Evolutionary conservation across 2,329 filamentous ascomycete species (phyloP), one percentile per base, ranked within the genome.

Genomic region (Lachnellula arida): DNA sequence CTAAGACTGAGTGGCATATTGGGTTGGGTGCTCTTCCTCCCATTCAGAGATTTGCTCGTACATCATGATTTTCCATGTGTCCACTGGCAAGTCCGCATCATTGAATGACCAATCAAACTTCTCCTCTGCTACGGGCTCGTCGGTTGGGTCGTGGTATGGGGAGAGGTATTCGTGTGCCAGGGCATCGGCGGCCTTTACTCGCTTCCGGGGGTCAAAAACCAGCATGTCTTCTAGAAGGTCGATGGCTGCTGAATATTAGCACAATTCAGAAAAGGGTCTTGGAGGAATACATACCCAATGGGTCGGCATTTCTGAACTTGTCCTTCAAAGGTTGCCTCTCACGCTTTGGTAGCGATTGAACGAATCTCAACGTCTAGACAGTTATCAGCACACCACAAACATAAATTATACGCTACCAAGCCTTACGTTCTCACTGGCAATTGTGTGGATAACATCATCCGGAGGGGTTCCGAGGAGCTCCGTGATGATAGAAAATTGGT

Each of bases 61-160:
- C 94, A 99, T 99, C 94, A 97, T 99, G 72, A 99, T 97, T 79
- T 99, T 99, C 94, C 94, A 99, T n/a, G 92, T 96, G 71, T 99
- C 94, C 50, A 97, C 92, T 0, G 94, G 93, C 55, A 99, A 78
- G 71, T 99, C 94, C 48, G 93, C 94, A 67, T 99, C 94, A 73
- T 97, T 97, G 77, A 99, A 99, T 53, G 92, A 97, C 94, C 94
- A 99, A 72, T 99, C 94, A 68, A 99, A 99, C 77, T 96, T 97
- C 78, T 97, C 92, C 59, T 96, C 90, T 22, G 94, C 90, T 15
- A 91, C 86, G 1, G 94, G 94, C 78, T 99, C 94, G 69, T 99
- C 94, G 46, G 89, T 94, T 8, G 94, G 92, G 71, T 99, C 94
- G 75, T 99, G 94, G 78, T 99, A 99, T 7, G 93, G 93, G 9